Base-by-base conservation (phyloP, 768 basidiomycete genomes). In the Tulasnella sp. region DNA sequence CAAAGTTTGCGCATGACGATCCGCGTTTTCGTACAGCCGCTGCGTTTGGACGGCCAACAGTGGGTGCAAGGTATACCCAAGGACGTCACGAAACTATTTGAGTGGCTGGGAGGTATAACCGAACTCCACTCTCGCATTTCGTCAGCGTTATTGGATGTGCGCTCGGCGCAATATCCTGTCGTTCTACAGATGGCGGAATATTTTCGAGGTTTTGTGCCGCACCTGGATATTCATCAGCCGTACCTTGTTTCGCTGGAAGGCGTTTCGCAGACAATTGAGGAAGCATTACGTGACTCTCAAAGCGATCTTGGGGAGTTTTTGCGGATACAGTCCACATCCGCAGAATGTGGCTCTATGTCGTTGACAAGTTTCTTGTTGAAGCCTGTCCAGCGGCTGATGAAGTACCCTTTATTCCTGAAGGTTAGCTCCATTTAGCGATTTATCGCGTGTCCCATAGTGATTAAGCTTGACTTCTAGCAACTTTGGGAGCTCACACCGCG, bases 291-390 rank as follows among this genome's bases (percentile, higher is more conserved):
- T 19, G 78, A 83, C 60, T 67, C 69, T n/a, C 70, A 72, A 30
- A 81, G 74, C 65, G 86, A 92, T 64, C 87, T 96, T 70, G 87
- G 87, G 0, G 88, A 91, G 69, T 96, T 92, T 67, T 75, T 93
- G 7, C 70, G 77, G 62, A 74, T 96, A 62, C 72, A 74, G 65
- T 70, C 68, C 70, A 56, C 74, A 70, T 41, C 68, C 41, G 69
- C 73, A 4, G 80, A 78, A 27, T 80, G 83, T 59, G 75, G 73
- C 29, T 77, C 80, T 1, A 83, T 85, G 81, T 77, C 72, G 29
- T 72, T 96, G 42, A 78, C 83, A 54, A 76, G 74, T 56, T 79
- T 88, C 60, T 68, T 94, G 55, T 74, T 83, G 58, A 85, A 91
- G 66, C 92, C 92, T 8, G 79, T 87, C 17, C 79, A 82, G 54